Base-by-base conservation (phyloP, 2,329 filamentous ascomycete species). In the Fusarium transvaalense region DNA sequence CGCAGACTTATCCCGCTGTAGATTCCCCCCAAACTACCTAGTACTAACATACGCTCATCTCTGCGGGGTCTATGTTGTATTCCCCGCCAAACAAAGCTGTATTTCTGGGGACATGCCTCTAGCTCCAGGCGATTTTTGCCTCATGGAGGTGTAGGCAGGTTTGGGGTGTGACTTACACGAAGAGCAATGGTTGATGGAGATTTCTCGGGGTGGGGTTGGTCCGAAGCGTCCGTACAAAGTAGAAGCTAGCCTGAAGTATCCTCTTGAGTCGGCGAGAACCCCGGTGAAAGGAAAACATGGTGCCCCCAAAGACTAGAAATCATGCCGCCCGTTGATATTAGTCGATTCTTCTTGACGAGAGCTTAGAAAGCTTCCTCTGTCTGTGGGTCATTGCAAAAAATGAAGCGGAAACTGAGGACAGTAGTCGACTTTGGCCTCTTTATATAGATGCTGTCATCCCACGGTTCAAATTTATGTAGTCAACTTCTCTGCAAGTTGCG, bases 181-280 rank as follows among this genome's bases (percentile, higher is more conserved):
- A 50, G 47, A 50, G 29, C 14, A 46, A 52, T 61, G 41, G 37
- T 50, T n/a, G 21, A 64, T 69, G 62, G 66, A 57, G 56, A 60
- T 64, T 70, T 67, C 63, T 73, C 71, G 71, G 71, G 64, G 71
- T 73, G 71, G 71, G 71, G 71, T 73, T 73, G 71, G 58, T 68
- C 71, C 68, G 71, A 73, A 43, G 19, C 50, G 45, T 38, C 60
- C 45, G 38, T 42, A 38, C 47, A 45, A 39, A 66, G 56, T 46
- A 38, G 56, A 69, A 31, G 35, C 55, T 67, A 54, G 37, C 43
- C 31, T 39, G 42, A 34, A 21, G 45, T 38, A 46, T 41, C 32
- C 25, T 41, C 23, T 56, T 56, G 38, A 31, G 52, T 70, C 71
- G 71, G 71, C 13, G 61, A 74, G 71, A 74, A 74, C 56, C 68